Conservation (phyloP, 805 yeast species). For the Candida namnaoensis region DNA sequence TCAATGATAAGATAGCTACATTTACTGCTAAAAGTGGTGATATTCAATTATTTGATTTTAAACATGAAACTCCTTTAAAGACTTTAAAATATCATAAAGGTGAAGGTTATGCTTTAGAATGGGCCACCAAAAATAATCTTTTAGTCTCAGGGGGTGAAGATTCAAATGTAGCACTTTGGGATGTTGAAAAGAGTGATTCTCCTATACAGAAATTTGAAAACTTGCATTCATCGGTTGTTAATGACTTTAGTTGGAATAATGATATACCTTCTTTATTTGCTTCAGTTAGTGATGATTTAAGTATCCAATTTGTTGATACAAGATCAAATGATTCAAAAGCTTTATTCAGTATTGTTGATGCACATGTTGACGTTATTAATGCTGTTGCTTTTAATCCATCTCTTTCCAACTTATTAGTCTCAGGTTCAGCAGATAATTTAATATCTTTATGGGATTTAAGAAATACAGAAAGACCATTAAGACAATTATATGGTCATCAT, state of each 20-base stretch:
- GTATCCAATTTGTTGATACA: slow-evolving; percentile 53
- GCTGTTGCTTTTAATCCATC: slow-evolving; percentile 59
- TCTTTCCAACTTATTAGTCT: slow-evolving; percentile 46
- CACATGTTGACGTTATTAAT: slow-evolving; percentile 57
- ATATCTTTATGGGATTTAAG: slow-evolving; percentile 71
- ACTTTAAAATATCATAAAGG: slow-evolving; percentile 45
- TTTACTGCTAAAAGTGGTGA: slow-evolving; percentile 29
- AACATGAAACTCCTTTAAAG: slow-evolving; percentile 11
- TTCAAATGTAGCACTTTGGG: slow-evolving; percentile 65
- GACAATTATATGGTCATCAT: slow-evolving; percentile 62
- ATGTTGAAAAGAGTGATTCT: slow-evolving; percentile 25
- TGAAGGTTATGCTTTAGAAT: slow-evolving; percentile 67
- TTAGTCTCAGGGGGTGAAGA: slow-evolving; percentile 65
- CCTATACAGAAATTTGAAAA: slow-evolving; percentile 42
- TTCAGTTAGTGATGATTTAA: slow-evolving; percentile 62
- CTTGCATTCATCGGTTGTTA: slow-evolving; percentile 47
- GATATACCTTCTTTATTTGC: slow-evolving; percentile 41
- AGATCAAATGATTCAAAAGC: slow-evolving; percentile 29
- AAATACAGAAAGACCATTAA: slow-evolving; percentile 45
- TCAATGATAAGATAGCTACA: slow-evolving; percentile 16
- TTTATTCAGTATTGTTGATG: slow-evolving; percentile 35
- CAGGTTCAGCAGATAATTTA: slow-evolving; percentile 74
- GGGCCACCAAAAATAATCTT: slow-evolving; percentile 35
- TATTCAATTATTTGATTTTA: slow-evolving; percentile 32
- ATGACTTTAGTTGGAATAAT: slow-evolving; percentile 56